These are phyloP conservation scores for Syncephalastrum sp. DNA, from an alignment of 371 early-diverging fungal species.

Conservation along the genomic window DNA sequence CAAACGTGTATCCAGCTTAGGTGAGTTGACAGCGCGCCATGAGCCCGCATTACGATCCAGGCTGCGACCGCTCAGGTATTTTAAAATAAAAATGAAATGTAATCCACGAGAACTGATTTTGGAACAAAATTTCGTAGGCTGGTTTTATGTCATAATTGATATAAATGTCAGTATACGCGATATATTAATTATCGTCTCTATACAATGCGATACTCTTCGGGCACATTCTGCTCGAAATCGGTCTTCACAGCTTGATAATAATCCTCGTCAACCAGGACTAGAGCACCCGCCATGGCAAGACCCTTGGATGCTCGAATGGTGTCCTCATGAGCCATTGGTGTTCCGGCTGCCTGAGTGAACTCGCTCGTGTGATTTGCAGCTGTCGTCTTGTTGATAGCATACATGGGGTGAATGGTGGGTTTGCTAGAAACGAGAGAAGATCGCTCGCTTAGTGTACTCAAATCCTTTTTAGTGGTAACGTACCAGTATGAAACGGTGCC, in stretches of 20 bases:
- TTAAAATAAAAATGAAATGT: too few relatives aligned
- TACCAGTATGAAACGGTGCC: conserved; percentile 54
- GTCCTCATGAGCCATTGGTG: conserved; percentile 55
- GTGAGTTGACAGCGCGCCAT: too few relatives aligned
- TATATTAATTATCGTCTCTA: too few relatives aligned
- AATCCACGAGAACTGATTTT: too few relatives aligned
- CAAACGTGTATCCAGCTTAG: too few relatives aligned
- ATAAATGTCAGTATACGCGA: background rate
- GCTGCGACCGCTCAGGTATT: too few relatives aligned
- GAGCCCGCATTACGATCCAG: too few relatives aligned
- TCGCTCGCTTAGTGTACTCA: conserved; percentile 12
- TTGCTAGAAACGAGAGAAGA: too few relatives aligned
- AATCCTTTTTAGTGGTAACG: too few relatives aligned
- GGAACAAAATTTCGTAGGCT: too few relatives aligned
- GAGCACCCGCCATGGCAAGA: conserved; percentile 3
- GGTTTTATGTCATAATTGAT: too few relatives aligned
- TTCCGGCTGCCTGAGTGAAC: conserved; percentile 60
- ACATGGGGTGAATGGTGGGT: conserved; percentile 48
- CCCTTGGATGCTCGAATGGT: conserved; percentile 32
- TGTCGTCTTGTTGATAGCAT: conserved; percentile 25
- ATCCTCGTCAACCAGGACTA: conserved; percentile 3
- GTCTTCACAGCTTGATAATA: conserved; percentile 2
- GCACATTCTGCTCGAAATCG: background rate
- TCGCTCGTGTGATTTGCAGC: conserved; percentile 63
- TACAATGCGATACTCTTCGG: conserved; percentile 3